A percentile compares a stretch with the other conserved stretches of the same genome.
phyloP scores from a whole-genome alignment of 2,329 filamentous ascomycete species.

The Colletotrichum spaethianum region DNA sequence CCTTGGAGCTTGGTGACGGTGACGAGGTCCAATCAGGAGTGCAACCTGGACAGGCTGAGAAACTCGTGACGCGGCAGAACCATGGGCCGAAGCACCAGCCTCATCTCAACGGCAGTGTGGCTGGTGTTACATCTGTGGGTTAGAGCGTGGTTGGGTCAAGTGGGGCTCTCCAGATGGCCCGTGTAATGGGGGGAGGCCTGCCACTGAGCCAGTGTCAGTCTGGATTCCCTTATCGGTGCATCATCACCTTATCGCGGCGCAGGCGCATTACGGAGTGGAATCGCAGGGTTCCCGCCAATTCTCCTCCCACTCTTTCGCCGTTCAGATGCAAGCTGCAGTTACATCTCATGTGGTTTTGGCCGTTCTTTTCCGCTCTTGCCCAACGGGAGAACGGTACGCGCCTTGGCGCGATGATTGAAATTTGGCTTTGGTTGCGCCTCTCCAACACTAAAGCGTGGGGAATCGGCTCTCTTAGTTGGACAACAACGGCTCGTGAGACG shows the following conservation, averaged over 20 bases:
- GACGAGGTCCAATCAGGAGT: conserved; percentile 41
- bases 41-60: conserved; percentile 35
- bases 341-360: conserved; percentile 18
- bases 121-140: background rate
- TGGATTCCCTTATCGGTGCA: conserved; percentile 16
- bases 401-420: conserved; percentile 13
- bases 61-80: conserved; percentile 39
- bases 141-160: background rate
- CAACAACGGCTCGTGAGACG: conserved; percentile 1
- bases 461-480: background rate
- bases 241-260: conserved; percentile 16
- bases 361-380: background rate
- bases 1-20: conserved; percentile 42
- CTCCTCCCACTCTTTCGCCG: background rate
- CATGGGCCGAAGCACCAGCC: conserved; percentile 31
- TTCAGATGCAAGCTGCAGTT: background rate
- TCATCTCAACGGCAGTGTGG: background rate
- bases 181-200: background rate
- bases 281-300: conserved; percentile 12
- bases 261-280: conserved; percentile 17
- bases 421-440: conserved; percentile 15
- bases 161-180: conserved; percentile 1
- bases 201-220: background rate
- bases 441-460: background rate
- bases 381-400: conserved; percentile 10